Evolutionary conservation across 139 green algal genomes (phyloP), one percentile per base, ranked within the genome.

Genomic region (Penium margaritaceum): DNA sequence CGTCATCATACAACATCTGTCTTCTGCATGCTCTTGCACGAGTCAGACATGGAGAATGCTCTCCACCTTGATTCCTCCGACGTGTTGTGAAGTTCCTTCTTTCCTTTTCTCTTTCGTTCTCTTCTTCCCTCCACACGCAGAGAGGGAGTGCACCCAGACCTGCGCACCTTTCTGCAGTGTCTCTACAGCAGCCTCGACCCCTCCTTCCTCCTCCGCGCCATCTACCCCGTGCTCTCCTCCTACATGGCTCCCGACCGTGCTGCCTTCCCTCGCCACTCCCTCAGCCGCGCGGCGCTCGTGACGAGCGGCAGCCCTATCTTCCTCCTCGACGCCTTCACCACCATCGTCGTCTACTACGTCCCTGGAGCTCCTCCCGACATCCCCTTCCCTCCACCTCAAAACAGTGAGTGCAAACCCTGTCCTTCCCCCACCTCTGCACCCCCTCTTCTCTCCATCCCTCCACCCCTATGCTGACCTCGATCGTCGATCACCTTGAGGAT

Each of bases 251-350:
- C 77, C 9, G 81, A 90, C 46, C 70, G 75, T 1, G 41, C 76
- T 62, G 84, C 83, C 2, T 87, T 81, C 78, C 70, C 74, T 19
- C 65, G 70, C n/a, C 87, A 93, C 78, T 91, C 82, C 14, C 82
- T 94, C 36, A 88, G 74, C 9, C 67, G 77, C 0, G 85, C 86
- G 0, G 87, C 88, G 0, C 63, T 90, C 43, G 65, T 84, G 9
- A 74, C 77, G 47, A 69, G 63, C 47, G 51, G 80, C 19, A 81
- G 84, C 27, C 89, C 90, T 41, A 85, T 97, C 27, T 93, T 90
- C 71, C 79, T 96, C 30, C 80, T 96, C 62, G 91, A 96, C 68
- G 84, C 90, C 0, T 94, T 88, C 81, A 85, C 82, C 35, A 60
- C 84, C 30, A 63, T 96, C 46, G 35, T 95, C 27, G 75, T 91